Percentiles rank a stretch among this genome's conserved stretches.
These are phyloP conservation scores for Alternaria consortialis DNA, from an alignment of 2,329 filamentous ascomycete genomes.

Conservation along the genomic window DNA sequence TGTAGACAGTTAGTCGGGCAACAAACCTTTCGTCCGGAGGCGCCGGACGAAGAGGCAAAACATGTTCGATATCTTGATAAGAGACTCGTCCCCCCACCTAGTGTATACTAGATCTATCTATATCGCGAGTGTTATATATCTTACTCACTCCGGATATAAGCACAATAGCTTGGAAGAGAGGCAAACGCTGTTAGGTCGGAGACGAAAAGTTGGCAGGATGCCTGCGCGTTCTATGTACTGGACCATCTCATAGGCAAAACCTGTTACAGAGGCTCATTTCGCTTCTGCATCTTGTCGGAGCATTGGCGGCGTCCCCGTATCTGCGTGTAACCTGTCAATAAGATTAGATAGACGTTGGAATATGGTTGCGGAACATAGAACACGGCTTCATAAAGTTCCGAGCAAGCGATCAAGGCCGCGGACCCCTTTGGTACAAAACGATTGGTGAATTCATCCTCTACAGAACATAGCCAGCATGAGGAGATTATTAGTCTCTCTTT, in stretches of 20 bases:
- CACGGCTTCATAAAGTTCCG: slow-evolving; percentile 9
- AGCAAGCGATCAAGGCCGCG: slow-evolving; percentile 16
- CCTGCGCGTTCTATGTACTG: slow-evolving; percentile 10
- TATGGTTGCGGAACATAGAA: slow-evolving; percentile 7
- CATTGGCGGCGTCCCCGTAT: slow-evolving; percentile 1
- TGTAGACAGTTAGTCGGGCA: background rate
- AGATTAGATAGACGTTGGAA: slow-evolving; percentile 7
- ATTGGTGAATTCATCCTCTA: slow-evolving; percentile 14
- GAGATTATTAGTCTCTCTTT: slow-evolving; percentile 12
- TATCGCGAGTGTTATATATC: background rate
- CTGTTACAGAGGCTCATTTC: slow-evolving; percentile 8
- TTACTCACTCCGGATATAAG: background rate
- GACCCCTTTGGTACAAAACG: slow-evolving; percentile 7
- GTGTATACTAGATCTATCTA: background rate
- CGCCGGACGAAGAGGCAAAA: background rate
- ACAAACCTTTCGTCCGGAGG: background rate
- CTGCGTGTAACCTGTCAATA: slow-evolving; percentile 10
- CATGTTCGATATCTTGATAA: background rate
- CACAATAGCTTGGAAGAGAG: background rate
- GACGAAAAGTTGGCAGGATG: slow-evolving; percentile 31
- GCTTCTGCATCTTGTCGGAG: slow-evolving; percentile 6
- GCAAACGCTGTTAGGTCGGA: background rate
- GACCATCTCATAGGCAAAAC: background rate
- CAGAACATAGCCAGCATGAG: background rate
- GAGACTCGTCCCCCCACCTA: background rate